Evolutionary conservation across 371 early-diverging fungal genomes (phyloP), one percentile per base, ranked within the genome.

Genomic region (Entomophthora muscae): DNA sequence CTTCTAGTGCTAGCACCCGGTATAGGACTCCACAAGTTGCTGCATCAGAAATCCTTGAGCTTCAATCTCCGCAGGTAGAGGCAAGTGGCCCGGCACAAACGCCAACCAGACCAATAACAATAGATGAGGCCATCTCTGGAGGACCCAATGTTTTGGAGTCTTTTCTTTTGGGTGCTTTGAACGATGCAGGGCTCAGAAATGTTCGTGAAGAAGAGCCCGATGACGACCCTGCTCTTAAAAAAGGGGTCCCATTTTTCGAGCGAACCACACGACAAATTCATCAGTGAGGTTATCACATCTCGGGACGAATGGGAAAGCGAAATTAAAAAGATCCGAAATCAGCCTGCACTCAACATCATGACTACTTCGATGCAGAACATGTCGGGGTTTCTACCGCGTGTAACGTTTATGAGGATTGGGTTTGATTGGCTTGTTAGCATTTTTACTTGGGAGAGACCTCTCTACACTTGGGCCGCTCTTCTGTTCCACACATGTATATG

Each of bases 321-420:
- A 7, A 21, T 61, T 7, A 33, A 52, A 3, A 30, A 61, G 22
- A n/a, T 29, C 1, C 42, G 61, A 32, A 24, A 61, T 3, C 52
- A 51, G 12, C 61, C 61, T 23, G 52, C 23, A 61, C 28, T 61
- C 27, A 52, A 52, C 7, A 23, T 61, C 23, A 52, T 61, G 3
- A 61, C 61, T 26, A 61, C 61, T 1, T 52, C 61, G 2, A 42
- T 52, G n/a, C 61, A 61, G n/a, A 61, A 61, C 26, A 52, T 61
- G 1, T 12, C 52, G 5, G 52, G 52, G n/a, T 61, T 61, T 61
- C 5, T 61, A 21, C n/a, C 31, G 3, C 3, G 61, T 3, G n/a
- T 61, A 23, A 61, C 61, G 2, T 28, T 28, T 13, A 51, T 61
- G 26, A 22, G 61, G 7, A n/a, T 27, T 26, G 21, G 12, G 1